A percentile compares a stretch with the other conserved stretches of the same genome.
phyloP scores from a whole-genome alignment of 2,329 filamentous ascomycete genomes.

The Penicillium sp. region DNA sequence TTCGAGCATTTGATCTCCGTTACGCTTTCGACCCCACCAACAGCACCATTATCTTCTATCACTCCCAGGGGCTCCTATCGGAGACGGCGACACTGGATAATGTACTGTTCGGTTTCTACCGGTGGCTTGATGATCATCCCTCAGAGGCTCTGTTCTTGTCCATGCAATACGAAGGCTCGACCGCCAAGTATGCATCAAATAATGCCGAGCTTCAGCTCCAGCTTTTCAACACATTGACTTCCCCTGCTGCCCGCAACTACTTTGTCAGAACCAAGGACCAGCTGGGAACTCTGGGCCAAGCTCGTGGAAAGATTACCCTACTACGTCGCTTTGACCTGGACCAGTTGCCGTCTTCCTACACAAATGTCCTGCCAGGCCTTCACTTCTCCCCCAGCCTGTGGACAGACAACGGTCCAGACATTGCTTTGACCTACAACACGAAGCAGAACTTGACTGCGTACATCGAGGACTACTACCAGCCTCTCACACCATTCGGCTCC shows the following conservation, averaged over 20 bases:
- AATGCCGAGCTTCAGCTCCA: conserved; percentile 40
- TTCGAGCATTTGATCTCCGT: conserved; percentile 55
- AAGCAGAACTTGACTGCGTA: conserved; percentile 43
- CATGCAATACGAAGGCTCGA: conserved; percentile 49
- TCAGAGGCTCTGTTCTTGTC: conserved; percentile 51
- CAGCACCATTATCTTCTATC: conserved; percentile 52
- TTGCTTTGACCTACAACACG: conserved; percentile 47
- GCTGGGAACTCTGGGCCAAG: conserved; percentile 39
- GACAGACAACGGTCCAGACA: conserved; percentile 46
- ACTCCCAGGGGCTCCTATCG: conserved; percentile 48
- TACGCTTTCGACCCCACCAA: conserved; percentile 52
- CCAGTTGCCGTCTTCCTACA: conserved; percentile 37
- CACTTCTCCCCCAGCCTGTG: conserved; percentile 49
- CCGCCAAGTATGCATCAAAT: conserved; percentile 26
- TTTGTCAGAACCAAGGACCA: conserved; percentile 40
- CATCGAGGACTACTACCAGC: conserved; percentile 55
- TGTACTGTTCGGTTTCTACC: conserved; percentile 51
- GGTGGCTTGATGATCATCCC: conserved; percentile 51
- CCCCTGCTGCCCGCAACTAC: conserved; percentile 41
- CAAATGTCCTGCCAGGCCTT: conserved; percentile 47
- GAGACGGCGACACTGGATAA: conserved; percentile 48
- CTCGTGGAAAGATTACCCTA: conserved; percentile 44
- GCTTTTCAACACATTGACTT: conserved; percentile 44
- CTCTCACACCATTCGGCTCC: conserved; percentile 32
- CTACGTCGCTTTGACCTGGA: conserved; percentile 51